These are phyloP conservation scores for Saccharomycopsis phalli DNA, from an alignment of 1,139 yeast genomes.

Conservation along the genomic window DNA sequence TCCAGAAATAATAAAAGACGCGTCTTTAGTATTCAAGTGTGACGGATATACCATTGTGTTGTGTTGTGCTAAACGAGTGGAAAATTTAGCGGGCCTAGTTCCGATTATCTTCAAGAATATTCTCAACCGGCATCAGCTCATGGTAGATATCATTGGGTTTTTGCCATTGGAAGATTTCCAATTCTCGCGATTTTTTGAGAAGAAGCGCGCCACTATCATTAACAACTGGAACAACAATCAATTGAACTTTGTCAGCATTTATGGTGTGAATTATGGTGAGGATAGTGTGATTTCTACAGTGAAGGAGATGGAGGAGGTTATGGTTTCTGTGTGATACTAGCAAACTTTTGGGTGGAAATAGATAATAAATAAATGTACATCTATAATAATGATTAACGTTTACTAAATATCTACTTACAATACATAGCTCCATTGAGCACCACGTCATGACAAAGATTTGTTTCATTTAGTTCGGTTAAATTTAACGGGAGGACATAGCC, in stretches of 20 bases:
- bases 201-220: constrained; percentile 66
- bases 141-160: constrained; percentile 82
- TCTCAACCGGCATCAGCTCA: constrained; percentile 71
- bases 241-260: constrained; percentile 33
- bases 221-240: constrained; percentile 42
- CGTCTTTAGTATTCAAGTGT: constrained; percentile 70
- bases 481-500: constrained; percentile 98
- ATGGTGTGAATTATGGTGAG: constrained; percentile 59
- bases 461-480: background rate
- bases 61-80: constrained; percentile 50
- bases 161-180: constrained; percentile 59
- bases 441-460: constrained; percentile 3
- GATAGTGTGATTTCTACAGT: constrained; percentile 47
- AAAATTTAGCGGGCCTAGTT: constrained; percentile 59
- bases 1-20: constrained; percentile 46
- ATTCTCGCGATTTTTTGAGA: constrained; percentile 60
- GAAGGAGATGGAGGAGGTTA: constrained; percentile 41
- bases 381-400: too few relatives aligned
- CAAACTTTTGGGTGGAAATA: too few relatives aligned
- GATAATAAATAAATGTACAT: too few relatives aligned
- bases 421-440: constrained; percentile 6
- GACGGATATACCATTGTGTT: constrained; percentile 77
- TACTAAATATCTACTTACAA: too few relatives aligned
- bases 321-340: too few relatives aligned
- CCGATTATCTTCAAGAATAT: constrained; percentile 77